Base-by-base conservation (phyloP, 768 basidiomycete genomes). In the Fomitopsis serialis region DNA sequence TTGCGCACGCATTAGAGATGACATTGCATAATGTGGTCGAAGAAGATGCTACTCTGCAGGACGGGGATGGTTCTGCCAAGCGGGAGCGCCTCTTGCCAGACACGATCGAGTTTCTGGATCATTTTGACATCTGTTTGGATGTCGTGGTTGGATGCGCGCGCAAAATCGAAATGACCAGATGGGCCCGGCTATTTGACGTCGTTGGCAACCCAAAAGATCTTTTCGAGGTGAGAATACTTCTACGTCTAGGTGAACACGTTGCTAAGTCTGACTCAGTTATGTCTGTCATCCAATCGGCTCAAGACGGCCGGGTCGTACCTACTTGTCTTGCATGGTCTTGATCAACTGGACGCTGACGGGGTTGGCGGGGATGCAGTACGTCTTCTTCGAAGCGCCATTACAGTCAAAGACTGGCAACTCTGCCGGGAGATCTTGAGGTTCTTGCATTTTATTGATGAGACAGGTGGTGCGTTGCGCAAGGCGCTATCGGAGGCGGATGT, bases 61-160 rank as follows among this genome's bases (percentile, higher is more conserved):
- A 35, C 13, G 48, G 40, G 9, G 12, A 19, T 7, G 48, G 48
- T 32, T 63, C 45, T 50, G 61, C 12, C 10, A 34, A 50, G 44
- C 50, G 36, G 27, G 34, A 48, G 29, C 32, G 48, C 15, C 70
- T 86, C 11, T 70, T 98, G 27, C 77, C 85, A 0, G 73, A 75
- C 2, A 85, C 89, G 9, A 77, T 98, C 56, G 89, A 92, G 57
- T 98, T 99, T 63, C 72, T 99, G 58, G 97, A 99, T 63, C 84
- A 98, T 65, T 98, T 98, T 64, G 90, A 95, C 56, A 88, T 81
- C 49, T 80, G 88, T 6, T 70, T 98, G 52, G 93, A 98, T 54
- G 94, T 98, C 7, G 91, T 98, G 12, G 95, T 98, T 10, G 87
- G 90, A 5, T 98, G 96, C 62, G 96, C 97, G 19, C 78, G 97